Evolutionary conservation across 352 stramenopile genomes (phyloP), one percentile per base, ranked within the genome.

Genomic region (Halophytophthora batemanensis): DNA sequence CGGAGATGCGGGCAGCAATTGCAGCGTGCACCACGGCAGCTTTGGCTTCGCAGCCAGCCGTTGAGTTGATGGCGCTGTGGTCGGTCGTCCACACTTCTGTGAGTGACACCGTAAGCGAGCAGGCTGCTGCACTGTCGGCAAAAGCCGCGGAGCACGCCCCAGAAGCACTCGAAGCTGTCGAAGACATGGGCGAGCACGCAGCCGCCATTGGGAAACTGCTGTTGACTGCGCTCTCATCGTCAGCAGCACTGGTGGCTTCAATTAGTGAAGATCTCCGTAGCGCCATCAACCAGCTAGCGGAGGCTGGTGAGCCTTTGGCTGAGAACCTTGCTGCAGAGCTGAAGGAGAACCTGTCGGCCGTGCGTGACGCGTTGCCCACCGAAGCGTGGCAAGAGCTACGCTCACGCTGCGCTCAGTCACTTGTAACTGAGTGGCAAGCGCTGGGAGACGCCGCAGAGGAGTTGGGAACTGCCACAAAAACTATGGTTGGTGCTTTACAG

Each of bases 41-140:
- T 37, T 45, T 35, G 42, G 49, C 17, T 48, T 71, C 53, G 1
- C 46, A 34, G 1, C 43, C 61, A 18, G 43, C 34, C 6, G 29
- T 62, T 22, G 68, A 74, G 43, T 45, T 74, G 13, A 44, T 77
- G 39, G 53, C 19, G 15, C 55, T 74, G 6, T 71, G 64, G 68
- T 53, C 53, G 2, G 23, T 69, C 7, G 48, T 72, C 23, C 56
- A 77, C 14, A 37, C 50, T 5, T 45, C 64, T 1, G 53, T 69
- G 11, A 73, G 51, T 28, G 57, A 57, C 2, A 15, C 57, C 0
- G 25, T 71, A 22, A 45, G 54, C 6, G 59, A 70, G 43, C 41
- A 59, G 34, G 36, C 65, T 1, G 39, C 10, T 0, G 45, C 37
- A 13, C 10, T 66, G 5, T 28, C 23, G n/a, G 39, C 48, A 13